These are phyloP conservation scores for Phtheirospermum japonicum DNA, from an alignment of 257 asterid species.

Conservation along the genomic window DNA sequence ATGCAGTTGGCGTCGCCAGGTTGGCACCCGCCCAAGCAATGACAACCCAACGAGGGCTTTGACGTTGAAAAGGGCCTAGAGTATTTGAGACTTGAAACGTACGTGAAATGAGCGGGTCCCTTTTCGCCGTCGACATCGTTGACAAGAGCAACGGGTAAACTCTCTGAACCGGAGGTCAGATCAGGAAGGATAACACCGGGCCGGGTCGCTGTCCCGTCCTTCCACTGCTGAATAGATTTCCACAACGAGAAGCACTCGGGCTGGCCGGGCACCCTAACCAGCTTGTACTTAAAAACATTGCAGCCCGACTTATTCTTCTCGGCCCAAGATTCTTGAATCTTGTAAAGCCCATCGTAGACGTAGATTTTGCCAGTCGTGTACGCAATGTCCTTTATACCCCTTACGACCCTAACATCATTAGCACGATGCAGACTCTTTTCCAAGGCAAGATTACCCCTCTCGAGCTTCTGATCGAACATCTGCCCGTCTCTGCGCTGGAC, in stretches of 20 bases:
- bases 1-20: slow-evolving; percentile 65
- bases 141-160: slow-evolving; percentile 71
- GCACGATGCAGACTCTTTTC: slow-evolving; percentile 56
- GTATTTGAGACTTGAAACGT: slow-evolving; percentile 55
- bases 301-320: slow-evolving; percentile 77
- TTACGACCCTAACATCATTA: slow-evolving; percentile 52
- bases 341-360: slow-evolving; percentile 81
- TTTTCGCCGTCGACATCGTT: slow-evolving; percentile 85
- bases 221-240: slow-evolving; percentile 93
- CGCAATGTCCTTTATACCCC: slow-evolving; percentile 49
- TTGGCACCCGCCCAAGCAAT: slow-evolving; percentile 76
- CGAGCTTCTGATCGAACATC: slow-evolving; percentile 94
- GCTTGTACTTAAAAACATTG: slow-evolving; percentile 79
- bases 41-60: slow-evolving; percentile 54
- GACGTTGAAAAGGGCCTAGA: slow-evolving; percentile 50
- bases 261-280: slow-evolving; percentile 83
- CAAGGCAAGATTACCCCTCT: slow-evolving; percentile 75
- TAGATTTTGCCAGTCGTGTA: slow-evolving; percentile 58
- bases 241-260: slow-evolving; percentile 76
- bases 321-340: slow-evolving; percentile 80
- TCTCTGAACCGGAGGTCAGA: slow-evolving; percentile 75
- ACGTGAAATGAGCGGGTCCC: slow-evolving; percentile 90
- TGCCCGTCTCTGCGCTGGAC: slow-evolving; percentile 78
- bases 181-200: slow-evolving; percentile 82
- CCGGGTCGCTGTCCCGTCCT: slow-evolving; percentile 58